Base-by-base conservation (phyloP, 768 basidiomycete species). In the Postia placenta region DNA sequence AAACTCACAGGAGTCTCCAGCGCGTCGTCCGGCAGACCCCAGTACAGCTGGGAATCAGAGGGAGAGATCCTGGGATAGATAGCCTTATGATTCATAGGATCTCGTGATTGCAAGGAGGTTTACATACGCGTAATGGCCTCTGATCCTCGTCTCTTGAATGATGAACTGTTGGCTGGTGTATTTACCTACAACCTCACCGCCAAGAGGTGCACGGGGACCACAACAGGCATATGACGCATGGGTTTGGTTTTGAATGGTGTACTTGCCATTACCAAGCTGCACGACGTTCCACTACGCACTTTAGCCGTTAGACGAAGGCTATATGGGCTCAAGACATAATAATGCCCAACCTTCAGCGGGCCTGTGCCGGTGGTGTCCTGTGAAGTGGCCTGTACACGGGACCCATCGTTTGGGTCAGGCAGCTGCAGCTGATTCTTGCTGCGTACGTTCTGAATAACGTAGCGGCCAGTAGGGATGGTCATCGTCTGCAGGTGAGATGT, bases 391-490 rank as follows among this genome's bases (percentile, higher is more conserved):
- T 5, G 5, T 14, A 38, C 5, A 14, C 15, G 4, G 36, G 36
- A n/a, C 4, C 14, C 36, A 20, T 5, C 36, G 14, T 38, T 15
- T 14, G 36, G 5, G 14, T 38, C 36, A 4, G 20, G 36, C 36
- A 38, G 36, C 5, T 5, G 5, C 15, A 38, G 36, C 36, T 5
- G 4, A 15, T 38, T 38, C 5, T 15, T 15, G 6, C 9, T 42
- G 25, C 22, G 9, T 17, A 42, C 41, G 41, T 38, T 38, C 5
- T 15, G 4, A 20, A 38, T 38, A 20, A 59, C 69, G 47, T 53
- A 84, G 84, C 67, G 89, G 87, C 52, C 90, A 85, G 36, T 91
- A 75, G 11, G 87, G 70, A 19, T 89, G 68, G 0, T 86, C 88
- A 42, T 92, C 14, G 36, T 15, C n/a, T n/a, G n/a, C n/a, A n/a